Base-by-base conservation (phyloP, 345 rosid species). In the Syzygium aqueum region DNA sequence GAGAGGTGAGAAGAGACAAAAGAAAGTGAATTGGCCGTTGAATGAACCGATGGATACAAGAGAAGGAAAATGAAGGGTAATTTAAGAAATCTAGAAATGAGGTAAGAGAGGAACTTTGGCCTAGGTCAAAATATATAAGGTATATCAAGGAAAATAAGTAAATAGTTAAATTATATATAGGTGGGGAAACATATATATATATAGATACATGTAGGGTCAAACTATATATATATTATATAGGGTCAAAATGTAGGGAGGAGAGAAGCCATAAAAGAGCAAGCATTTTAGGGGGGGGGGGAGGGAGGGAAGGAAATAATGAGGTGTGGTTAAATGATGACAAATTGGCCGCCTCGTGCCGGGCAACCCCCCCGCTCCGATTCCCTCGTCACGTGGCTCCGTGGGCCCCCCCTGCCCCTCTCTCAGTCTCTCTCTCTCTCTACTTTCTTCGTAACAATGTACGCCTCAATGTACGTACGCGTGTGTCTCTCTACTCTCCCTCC, bases 351-450 rank as follows among this genome's bases (percentile, higher is more conserved):
- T 85, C 88, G 90, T 88, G 91, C n/a, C n/a, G n/a, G n/a, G n/a
- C n/a, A n/a, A n/a, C n/a, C n/a, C n/a, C 85, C 90, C 85, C 51
- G 46, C 65, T 61, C 89, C 91, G 94, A 92, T 88, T 90, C 49
- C 92, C 89, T 78, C 83, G 53, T 92, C 93, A 93, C 93, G 93
- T 92, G 96, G 93, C 88, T n/a, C 5, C 86, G 84, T 90, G 91
- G 77, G 87, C 63, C 84, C 77, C 77, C 30, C 84, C 53, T 40
- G 46, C 87, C 78, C 87, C 50, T 15, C 10, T 30, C 86, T 87
- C 80, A 57, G 85, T 77, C 84, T 89, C 53, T 53, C 50, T 51
- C 28, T 77, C 25, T 43, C 78, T 54, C 30, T 12, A 40, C 27
- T 28, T 17, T 67, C 78, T 67, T 8, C 78, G 0, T 33, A 2